Evolutionary conservation across 2,329 filamentous ascomycete genomes (phyloP).

Genomic region (Macroventuria anomochaeta): DNA sequence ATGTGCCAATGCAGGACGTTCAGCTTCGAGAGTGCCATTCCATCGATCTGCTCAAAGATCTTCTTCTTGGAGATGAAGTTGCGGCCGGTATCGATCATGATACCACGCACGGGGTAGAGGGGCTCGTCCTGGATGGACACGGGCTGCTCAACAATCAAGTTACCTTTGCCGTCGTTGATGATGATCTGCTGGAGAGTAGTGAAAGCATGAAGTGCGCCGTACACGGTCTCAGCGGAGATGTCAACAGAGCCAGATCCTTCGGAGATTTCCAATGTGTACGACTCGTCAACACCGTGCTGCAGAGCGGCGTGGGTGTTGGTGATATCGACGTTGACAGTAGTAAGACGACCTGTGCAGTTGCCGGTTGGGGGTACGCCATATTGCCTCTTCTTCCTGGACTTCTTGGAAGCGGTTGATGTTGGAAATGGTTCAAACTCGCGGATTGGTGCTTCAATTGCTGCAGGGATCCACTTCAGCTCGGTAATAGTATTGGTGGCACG

Average conservation of each 20-base stretch:
- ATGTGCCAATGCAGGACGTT: conserved; percentile 66
- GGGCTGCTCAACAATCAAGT: conserved; percentile 60
- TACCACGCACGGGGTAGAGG: conserved; percentile 61
- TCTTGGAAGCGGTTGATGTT: conserved; percentile 40
- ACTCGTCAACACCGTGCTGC: conserved; percentile 64
- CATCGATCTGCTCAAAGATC: conserved; percentile 62
- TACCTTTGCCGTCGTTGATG: conserved; percentile 55
- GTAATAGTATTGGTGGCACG: conserved; percentile 58
- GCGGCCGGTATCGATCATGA: conserved; percentile 63
- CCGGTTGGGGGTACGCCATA: conserved; percentile 19
- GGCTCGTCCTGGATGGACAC: conserved; percentile 60
- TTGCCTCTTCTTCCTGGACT: conserved; percentile 33
- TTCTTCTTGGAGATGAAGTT: conserved; percentile 61
- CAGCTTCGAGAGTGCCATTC: conserved; percentile 63
- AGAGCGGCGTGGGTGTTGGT: conserved; percentile 56
- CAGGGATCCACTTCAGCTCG: conserved; percentile 61
- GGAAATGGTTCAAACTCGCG: conserved; percentile 60
- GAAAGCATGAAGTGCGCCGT: conserved; percentile 63
- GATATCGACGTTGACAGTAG: conserved; percentile 55
- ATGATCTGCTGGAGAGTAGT: conserved; percentile 64
- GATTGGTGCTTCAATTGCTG: conserved; percentile 60
- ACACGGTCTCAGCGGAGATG: conserved; percentile 59
- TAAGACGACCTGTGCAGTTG: conserved; percentile 47
- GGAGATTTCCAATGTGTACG: conserved; percentile 58
- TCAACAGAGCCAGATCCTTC: conserved; percentile 51